Base-by-base conservation (phyloP, 768 basidiomycete species). In the Neoboletus magnificus region DNA sequence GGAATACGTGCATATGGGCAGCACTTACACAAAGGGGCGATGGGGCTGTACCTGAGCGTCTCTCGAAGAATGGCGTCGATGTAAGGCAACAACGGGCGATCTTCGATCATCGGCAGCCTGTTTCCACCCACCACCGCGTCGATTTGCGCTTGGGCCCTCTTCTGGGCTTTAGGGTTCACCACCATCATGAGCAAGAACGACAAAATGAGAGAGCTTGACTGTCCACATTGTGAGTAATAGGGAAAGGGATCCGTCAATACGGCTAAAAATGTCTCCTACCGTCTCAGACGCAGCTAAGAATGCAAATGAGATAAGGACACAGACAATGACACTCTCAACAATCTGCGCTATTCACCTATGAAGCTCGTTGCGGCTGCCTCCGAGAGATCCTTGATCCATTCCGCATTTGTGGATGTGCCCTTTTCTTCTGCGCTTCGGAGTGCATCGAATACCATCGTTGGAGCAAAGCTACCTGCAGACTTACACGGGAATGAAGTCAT, bases 201-300 rank as follows among this genome's bases (percentile, higher is more conserved):
- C 29, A 51, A 48, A 22, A 59, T 50, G 41, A 70, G 69, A 12
- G 58, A 75, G n/a, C 52, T 57, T 2, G 66, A 65, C 65, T 67
- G 25, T 52, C 46, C 20, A 29, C 4, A 8, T 23, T 35, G 37
- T 59, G 20, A 53, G 44, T 23, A 46, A 46, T 37, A 27, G 18
- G 32, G 39, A 43, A 23, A 9, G 11, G 12, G 30, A 11, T 18
- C 0, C 3, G 11, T 30, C 16, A 22, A 27, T 18, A 25, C 48
- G 15, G 10, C 46, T 4, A 12, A 42, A 40, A 18, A 30, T 2
- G 3, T 10, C 12, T 29, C 62, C 25, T 42, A 66, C 66, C 13
- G 66, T 65, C 10, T 65, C 65, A 16, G 65, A 54, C 11, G 32
- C 64, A 52, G 57, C 64, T 66, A 29, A n/a, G 10, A 35, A 36